A percentile compares a stretch with the other conserved stretches of the same genome.
Conservation (phyloP, 305 asterid species). For the Solanum aculeatissimum region DNA sequence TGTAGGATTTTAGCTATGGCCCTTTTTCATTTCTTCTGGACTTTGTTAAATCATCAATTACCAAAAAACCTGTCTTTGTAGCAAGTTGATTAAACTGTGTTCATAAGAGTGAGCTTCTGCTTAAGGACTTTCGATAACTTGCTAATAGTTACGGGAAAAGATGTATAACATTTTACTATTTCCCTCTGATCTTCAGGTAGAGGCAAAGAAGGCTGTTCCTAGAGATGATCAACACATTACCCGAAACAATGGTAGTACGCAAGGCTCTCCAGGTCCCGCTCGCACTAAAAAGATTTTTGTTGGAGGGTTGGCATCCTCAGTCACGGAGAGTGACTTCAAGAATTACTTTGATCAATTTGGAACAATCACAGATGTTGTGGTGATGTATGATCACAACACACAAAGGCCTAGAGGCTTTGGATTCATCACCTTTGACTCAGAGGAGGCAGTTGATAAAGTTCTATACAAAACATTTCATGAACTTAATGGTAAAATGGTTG, state of each 20-base stretch:
- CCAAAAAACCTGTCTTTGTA: background rate
- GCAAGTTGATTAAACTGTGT: background rate
- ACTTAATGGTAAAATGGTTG: constrained; percentile 69
- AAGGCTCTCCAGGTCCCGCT: constrained; percentile 48
- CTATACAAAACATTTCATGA: constrained; percentile 61
- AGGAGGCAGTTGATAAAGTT: constrained; percentile 77
- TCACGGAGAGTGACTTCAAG: constrained; percentile 68
- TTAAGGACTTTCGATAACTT: background rate
- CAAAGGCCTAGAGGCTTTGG: constrained; percentile 83
- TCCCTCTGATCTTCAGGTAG: constrained; percentile 40
- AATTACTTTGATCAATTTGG: constrained; percentile 69
- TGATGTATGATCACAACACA: constrained; percentile 81
- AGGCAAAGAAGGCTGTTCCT: constrained; percentile 85
- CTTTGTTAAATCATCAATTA: background rate
- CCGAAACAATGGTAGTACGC: constrained; percentile 43
- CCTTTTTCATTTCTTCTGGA: background rate
- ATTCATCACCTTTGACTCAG: constrained; percentile 62
- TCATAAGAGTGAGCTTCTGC: background rate
- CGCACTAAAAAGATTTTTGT: constrained; percentile 75
- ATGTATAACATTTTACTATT: background rate
- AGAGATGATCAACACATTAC: constrained; percentile 56
- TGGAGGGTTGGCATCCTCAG: constrained; percentile 73
- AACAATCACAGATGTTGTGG: constrained; percentile 70
- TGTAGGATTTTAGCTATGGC: background rate
- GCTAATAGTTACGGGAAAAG: background rate